Percentiles rank a stretch among this genome's conserved stretches.
Conservation (phyloP, 2,329 filamentous ascomycete genomes). For the Ophiostoma sp. region DNA sequence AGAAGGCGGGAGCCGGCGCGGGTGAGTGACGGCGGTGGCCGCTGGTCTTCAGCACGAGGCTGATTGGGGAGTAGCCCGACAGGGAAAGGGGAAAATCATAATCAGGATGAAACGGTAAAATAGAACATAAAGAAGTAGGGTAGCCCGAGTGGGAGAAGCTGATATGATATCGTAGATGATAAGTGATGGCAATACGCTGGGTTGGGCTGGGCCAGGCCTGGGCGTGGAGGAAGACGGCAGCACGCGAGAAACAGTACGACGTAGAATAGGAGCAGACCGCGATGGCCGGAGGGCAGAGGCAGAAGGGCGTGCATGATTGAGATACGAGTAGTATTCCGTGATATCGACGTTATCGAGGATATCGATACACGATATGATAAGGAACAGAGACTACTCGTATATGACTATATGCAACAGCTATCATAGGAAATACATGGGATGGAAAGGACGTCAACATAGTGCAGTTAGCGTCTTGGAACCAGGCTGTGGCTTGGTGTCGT, state of each 20-base stretch:
- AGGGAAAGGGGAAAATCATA: background rate
- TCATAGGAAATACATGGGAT: background rate
- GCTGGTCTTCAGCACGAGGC: constrained; percentile 13
- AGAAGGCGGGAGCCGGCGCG: constrained; percentile 13
- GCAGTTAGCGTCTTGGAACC: background rate
- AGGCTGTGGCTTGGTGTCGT: background rate
- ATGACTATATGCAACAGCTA: background rate
- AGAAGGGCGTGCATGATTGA: background rate
- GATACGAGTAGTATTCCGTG: background rate
- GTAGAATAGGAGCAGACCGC: background rate
- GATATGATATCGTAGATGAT: constrained; percentile 12
- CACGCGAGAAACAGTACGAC: background rate
- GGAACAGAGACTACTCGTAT: background rate
- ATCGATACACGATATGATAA: background rate
- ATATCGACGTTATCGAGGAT: constrained; percentile 3
- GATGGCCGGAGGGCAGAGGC: background rate
- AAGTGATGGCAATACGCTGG: background rate
- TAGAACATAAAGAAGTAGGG: background rate
- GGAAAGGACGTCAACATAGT: background rate
- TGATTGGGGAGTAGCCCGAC: constrained; percentile 10
- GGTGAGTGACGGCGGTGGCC: constrained; percentile 16
- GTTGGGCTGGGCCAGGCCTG: background rate
- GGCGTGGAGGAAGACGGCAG: background rate
- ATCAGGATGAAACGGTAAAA: background rate
- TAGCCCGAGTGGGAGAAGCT: constrained; percentile 3